Evolutionary conservation across 345 rosid genomes (phyloP).

Genomic region (Cardamine occulta): DNA sequence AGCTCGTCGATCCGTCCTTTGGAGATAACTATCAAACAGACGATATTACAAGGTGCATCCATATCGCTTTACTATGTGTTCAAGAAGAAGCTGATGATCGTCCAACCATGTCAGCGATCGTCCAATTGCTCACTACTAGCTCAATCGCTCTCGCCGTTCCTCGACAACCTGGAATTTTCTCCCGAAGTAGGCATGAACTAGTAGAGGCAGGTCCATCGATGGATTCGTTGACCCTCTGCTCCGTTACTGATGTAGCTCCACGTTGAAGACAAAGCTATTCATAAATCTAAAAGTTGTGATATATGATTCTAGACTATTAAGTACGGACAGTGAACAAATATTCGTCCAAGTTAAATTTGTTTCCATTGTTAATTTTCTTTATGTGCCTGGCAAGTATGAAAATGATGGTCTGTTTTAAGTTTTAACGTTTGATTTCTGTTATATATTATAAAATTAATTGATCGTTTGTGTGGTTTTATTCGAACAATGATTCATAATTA

Average conservation of each 20-base stretch:
- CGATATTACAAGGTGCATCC: no score
- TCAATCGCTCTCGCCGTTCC: not conserved
- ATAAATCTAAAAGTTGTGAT: not conserved
- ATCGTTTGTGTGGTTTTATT: no score
- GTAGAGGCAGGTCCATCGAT: not conserved
- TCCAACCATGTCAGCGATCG: constrained; percentile 52
- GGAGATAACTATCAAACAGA: no score
- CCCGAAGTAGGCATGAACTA: constrained; percentile 1
- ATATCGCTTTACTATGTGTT: no score
- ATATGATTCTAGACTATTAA: not conserved
- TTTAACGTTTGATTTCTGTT: not conserved
- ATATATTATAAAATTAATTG: no score
- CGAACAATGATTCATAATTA: no score
- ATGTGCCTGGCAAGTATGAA: not conserved
- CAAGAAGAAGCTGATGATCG: constrained; percentile 56
- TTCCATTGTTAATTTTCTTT: not conserved
- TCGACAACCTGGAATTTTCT: constrained; percentile 18
- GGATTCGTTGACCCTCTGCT: not conserved
- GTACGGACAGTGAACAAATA: not conserved
- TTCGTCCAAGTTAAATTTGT: not conserved
- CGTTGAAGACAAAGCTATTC: constrained; percentile 30
- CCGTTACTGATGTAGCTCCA: constrained; percentile 47
- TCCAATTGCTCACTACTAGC: constrained; percentile 35
- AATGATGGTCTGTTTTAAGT: not conserved
- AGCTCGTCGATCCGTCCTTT: no score